Evolutionary conservation across 106 monocot species (phyloP).

Genomic region (Dendrobium catenatum): DNA sequence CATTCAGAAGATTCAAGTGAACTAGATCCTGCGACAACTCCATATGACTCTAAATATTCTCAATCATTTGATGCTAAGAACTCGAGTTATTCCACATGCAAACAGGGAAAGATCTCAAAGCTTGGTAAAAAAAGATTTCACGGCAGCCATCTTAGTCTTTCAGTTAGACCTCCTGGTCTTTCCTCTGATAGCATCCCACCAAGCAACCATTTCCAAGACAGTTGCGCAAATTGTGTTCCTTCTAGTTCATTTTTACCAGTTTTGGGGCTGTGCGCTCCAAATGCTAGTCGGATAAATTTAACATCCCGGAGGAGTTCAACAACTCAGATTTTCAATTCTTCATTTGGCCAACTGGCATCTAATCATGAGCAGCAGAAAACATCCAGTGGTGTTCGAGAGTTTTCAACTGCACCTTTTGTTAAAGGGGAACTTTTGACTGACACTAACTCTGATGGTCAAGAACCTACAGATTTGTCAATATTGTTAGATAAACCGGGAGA

Average conservation of each 20-base stretch:
- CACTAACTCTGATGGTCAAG: slow-evolving; percentile 21
- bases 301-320: background rate
- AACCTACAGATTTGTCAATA: slow-evolving; percentile 7
- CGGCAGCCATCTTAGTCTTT: slow-evolving; percentile 33
- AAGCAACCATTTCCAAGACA: slow-evolving; percentile 22
- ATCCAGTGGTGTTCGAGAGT: slow-evolving; percentile 25
- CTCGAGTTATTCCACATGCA: slow-evolving; percentile 16
- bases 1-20: slow-evolving; percentile 17
- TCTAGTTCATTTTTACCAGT: slow-evolving; percentile 54
- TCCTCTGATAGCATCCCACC: slow-evolving; percentile 32
- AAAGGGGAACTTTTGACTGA: slow-evolving; percentile 16
- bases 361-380: slow-evolving; percentile 27
- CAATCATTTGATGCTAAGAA: slow-evolving; percentile 27
- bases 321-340: slow-evolving; percentile 19
- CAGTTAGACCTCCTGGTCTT: slow-evolving; percentile 24
- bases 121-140: slow-evolving; percentile 32
- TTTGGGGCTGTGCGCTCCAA: slow-evolving; percentile 87
- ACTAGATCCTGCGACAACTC: slow-evolving; percentile 14
- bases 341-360: slow-evolving; percentile 10
- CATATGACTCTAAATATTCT: slow-evolving; percentile 21
- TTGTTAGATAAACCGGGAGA: slow-evolving; percentile 31
- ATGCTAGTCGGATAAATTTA: slow-evolving; percentile 42
- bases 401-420: slow-evolving; percentile 19
- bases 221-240: slow-evolving; percentile 23
- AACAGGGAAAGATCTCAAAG: slow-evolving; percentile 27